Conservation (phyloP, 805 yeast genomes). For the Saccharomycopsis sp. region DNA sequence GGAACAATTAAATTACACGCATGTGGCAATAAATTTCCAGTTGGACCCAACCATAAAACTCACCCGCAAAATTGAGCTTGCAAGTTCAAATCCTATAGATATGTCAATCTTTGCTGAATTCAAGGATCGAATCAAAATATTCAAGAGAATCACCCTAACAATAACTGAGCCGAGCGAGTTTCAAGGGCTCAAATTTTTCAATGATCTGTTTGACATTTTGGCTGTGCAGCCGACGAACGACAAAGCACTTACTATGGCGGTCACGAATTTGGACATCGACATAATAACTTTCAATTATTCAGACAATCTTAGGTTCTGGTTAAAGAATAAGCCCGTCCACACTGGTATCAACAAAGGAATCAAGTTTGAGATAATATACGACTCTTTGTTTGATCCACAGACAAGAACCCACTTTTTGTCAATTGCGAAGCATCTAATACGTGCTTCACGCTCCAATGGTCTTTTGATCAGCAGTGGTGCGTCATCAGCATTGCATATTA, state of each 20-base stretch:
- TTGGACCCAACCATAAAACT: constrained; percentile 45
- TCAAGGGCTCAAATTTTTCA: constrained; percentile 43
- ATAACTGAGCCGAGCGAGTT: constrained; percentile 75
- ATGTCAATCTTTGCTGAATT: constrained; percentile 27
- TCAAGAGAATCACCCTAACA: constrained; percentile 66
- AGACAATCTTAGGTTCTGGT: constrained; percentile 60
- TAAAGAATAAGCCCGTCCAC: constrained; percentile 79
- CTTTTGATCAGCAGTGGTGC: constrained; percentile 78
- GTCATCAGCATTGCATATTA: constrained; percentile 41
- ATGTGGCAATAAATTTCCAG: constrained; percentile 67
- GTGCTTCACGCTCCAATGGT: constrained; percentile 81
- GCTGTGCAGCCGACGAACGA: constrained; percentile 80
- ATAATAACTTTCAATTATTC: constrained; percentile 65
- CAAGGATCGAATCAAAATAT: constrained; percentile 39
- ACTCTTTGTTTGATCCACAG: constrained; percentile 27
- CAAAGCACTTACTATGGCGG: constrained; percentile 66
- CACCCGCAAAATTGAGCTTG: constrained; percentile 31
- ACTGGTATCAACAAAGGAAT: constrained; percentile 80
- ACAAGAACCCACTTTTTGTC: constrained; percentile 58
- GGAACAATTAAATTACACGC: constrained; percentile 62
- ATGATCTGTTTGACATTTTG: constrained; percentile 61
- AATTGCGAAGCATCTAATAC: constrained; percentile 63
- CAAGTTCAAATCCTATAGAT: constrained; percentile 38
- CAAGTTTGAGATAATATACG: constrained; percentile 58
- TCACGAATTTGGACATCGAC: constrained; percentile 74